phyloP scores from a whole-genome alignment of 2,329 filamentous ascomycete species.

The Aspergillus ruber region DNA sequence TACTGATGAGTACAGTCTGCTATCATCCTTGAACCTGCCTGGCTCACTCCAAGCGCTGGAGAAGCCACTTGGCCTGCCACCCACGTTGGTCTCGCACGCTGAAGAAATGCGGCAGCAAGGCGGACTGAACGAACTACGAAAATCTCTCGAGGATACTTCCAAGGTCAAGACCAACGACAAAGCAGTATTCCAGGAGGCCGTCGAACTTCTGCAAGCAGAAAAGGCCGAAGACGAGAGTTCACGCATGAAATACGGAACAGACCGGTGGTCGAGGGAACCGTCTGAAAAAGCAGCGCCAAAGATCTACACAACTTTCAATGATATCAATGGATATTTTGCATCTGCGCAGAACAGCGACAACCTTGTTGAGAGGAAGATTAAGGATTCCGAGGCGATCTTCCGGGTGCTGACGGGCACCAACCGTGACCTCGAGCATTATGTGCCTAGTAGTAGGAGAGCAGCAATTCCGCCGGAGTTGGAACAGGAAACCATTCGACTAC shows the following conservation, averaged over 20 bases:
- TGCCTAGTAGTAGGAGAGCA: conserved; percentile 75
- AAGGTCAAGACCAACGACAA: conserved; percentile 78
- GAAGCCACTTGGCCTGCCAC: conserved; percentile 85
- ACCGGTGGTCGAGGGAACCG: conserved; percentile 68
- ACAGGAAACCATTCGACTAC: conserved; percentile 67
- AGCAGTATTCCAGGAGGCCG: conserved; percentile 74
- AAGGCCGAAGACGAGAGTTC: conserved; percentile 74
- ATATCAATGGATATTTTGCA: conserved; percentile 83
- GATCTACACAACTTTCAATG: conserved; percentile 65
- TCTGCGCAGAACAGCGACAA: conserved; percentile 61
- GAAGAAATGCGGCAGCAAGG: conserved; percentile 92
- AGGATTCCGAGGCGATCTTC: conserved; percentile 67
- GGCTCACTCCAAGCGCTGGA: conserved; percentile 91
- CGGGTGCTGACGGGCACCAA: conserved; percentile 72
- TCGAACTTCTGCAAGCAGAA: conserved; percentile 69
- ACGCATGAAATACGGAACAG: conserved; percentile 74
- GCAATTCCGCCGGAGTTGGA: conserved; percentile 76
- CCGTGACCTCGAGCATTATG: conserved; percentile 75
- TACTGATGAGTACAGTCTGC: conserved; percentile 37
- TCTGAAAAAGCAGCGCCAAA: conserved; percentile 65
- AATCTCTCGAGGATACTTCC: conserved; percentile 79
- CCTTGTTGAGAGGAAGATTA: conserved; percentile 71
- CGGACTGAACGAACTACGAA: conserved; percentile 67
- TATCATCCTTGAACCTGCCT: conserved; percentile 79
- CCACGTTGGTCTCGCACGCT: conserved; percentile 77